Base-by-base conservation (phyloP, 225 moss, liverwort and hornwort species). In the Polytrichum formosum region DNA sequence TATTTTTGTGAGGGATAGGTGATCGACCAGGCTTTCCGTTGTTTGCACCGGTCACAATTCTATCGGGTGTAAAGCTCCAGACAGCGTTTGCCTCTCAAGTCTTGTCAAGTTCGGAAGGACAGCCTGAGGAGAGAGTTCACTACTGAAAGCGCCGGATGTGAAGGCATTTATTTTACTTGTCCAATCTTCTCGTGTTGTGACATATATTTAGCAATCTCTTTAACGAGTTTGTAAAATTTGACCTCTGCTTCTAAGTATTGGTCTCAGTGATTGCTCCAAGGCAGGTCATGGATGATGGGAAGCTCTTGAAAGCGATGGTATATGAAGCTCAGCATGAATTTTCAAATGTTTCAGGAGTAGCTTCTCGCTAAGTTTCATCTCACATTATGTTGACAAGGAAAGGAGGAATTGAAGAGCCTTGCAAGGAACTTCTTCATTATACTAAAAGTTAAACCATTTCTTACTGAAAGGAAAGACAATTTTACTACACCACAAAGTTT, bases 311-410 rank as follows among this genome's bases (percentile, higher is more conserved):
- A 79, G 92, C 98, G 64, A 90, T 98, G 75, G 74, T 98, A 28
- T 98, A 90, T 75, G 98, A 98, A 87, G 91, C 90, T 74, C 84
- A 89, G 31, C 83, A 87, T 66, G 92, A 91, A 29, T 98, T 91
- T 62, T 76, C 85, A 63, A 98, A 98, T 81, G 90, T 91, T 33
- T 84, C 78, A 54, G 98, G 98, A 77, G 80, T 87, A 62, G 85
- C 85, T 28, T 88, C 91, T 71, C 86, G 94, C 92, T 94, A 78
- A 85, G 81, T 72, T 73, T 29, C 69, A 74, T 21, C 17, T 73
- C 23, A 23, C 29, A 18, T 61, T 46, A 35, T 66, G 27, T 10
- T 17, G 63, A 63, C 66, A 63, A 73, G 69, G 30, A 67, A 22
- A 28, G 53, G 55, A 16, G 21, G 5, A 53, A 71, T 55, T 71